Evolutionary conservation across 371 early-diverging fungal genomes (phyloP), one percentile per base, ranked within the genome.

Genomic region (Mortierella sp.): DNA sequence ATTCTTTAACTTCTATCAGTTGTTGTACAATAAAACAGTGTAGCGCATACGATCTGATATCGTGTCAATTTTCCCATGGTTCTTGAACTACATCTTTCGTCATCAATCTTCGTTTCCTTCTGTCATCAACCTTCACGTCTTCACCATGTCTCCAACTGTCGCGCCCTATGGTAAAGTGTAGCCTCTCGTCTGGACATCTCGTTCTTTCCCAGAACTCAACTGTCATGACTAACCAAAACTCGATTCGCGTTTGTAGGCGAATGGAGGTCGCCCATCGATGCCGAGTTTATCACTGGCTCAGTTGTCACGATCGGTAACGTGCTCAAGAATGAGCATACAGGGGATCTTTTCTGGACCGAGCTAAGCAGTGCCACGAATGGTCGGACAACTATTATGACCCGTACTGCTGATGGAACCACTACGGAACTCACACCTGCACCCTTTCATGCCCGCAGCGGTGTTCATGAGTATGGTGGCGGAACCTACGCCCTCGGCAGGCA

Each of bases 381-480:
- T 14, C 68, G 76, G n/a, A 64, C 60, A 25, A 74, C 76, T 8
- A 74, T 74, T 47, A 63, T 63, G 57, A 56, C 54, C 19, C 76
- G 69, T 14, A 29, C 28, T 6, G 54, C 62, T 1, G 54, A 48
- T 13, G 76, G 76, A 16, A 29, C 40, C 21, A 55, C 51, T 19
- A 63, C 74, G 7, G 76, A 83, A n/a, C 69, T 80, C 8, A 56
- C 79, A 1, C 78, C 74, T 17, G 55, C 47, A 2, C 60, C 71
- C 16, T 84, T 82, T 72, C 74, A 81, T 45, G 79, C 86, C 13
- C 76, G 83, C 50, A 82, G 88, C 0, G 84, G 86, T 13, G 93
- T 91, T 8, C 91, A 93, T 61, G 93, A 92, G 71, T 93, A 93
- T 60, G 93, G 93, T 13, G 89, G 91, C 29, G 88, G 88, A 12